A percentile compares a stretch with the other conserved stretches of the same genome.
Evolutionary conservation across 2,329 filamentous ascomycete species (phyloP).

Genomic region (Arthrobotrys musiformis): DNA sequence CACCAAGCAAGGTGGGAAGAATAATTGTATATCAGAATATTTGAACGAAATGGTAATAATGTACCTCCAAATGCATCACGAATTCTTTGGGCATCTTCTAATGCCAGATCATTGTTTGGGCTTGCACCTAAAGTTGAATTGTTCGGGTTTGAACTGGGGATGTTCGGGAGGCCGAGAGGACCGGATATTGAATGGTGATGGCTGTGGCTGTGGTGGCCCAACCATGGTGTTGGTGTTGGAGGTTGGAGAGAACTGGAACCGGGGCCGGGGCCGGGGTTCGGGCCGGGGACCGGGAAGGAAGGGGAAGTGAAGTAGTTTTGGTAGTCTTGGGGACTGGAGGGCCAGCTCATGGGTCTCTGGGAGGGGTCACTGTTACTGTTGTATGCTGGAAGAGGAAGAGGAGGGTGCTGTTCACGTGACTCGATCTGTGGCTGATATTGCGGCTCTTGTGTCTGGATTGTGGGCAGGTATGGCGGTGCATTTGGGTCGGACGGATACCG

Average conservation of each 20-base stretch:
- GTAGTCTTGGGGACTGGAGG: slow-evolving; percentile 25
- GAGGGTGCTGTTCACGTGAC: not conserved
- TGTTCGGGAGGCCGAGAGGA: slow-evolving; percentile 19
- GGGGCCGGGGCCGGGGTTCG: not conserved
- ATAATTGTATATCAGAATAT: too few species aligned
- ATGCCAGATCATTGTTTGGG: slow-evolving; percentile 24
- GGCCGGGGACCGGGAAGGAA: not conserved
- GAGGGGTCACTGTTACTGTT: too few species aligned
- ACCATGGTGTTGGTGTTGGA: not conserved
- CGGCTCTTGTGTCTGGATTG: not conserved
- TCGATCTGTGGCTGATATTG: not conserved
- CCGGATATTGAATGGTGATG: slow-evolving; percentile 46
- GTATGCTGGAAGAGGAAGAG: slow-evolving; percentile 24
- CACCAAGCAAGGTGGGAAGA: too few species aligned
- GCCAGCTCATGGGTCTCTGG: slow-evolving; percentile 46
- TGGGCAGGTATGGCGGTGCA: too few species aligned
- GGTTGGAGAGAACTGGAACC: too few species aligned
- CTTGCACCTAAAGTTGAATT: too few species aligned
- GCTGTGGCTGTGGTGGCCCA: slow-evolving; percentile 13
- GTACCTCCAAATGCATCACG: slow-evolving; percentile 53
- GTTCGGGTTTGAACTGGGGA: slow-evolving; percentile 2
- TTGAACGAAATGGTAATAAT: too few species aligned
- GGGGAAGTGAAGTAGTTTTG: slow-evolving; percentile 11
- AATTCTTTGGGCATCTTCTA: slow-evolving; percentile 44
- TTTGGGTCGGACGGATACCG: too few species aligned